Conservation (phyloP, 305 asterid species). For the Fraxinus baroniana region DNA sequence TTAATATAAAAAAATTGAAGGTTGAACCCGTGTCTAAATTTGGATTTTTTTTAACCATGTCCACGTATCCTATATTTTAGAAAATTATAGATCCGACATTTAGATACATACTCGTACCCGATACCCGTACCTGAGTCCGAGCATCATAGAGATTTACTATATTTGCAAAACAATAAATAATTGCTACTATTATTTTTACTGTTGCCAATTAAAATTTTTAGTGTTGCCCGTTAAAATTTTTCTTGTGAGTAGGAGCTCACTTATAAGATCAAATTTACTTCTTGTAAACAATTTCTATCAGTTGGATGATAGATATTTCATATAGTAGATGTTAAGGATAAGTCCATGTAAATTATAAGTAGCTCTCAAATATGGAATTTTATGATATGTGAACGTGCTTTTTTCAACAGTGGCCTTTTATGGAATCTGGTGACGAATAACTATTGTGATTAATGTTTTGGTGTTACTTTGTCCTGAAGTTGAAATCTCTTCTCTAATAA, state of each 20-base stretch:
- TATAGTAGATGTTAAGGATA: not conserved
- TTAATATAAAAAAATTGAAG: too few species aligned
- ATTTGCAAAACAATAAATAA: not conserved
- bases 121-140: too few species aligned
- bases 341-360: not conserved
- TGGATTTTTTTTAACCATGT: too few species aligned
- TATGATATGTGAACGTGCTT: not conserved
- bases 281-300: not conserved
- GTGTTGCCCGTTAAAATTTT: not conserved
- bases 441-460: not conserved
- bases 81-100: too few species aligned
- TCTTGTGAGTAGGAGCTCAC: not conserved
- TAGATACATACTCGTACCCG: too few species aligned
- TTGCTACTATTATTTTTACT: not conserved
- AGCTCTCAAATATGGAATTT: constrained; percentile 5
- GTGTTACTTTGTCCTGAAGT: not conserved
- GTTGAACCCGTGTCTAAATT: too few species aligned
- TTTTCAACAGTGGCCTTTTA: constrained; percentile 1
- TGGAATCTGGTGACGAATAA: not conserved
- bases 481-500: not conserved
- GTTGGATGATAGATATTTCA: not conserved
- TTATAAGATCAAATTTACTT: not conserved
- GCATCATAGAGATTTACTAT: not conserved
- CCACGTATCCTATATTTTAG: too few species aligned
- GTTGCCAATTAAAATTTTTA: not conserved